A percentile compares a stretch with the other conserved stretches of the same genome.
Conservation (phyloP, 345 rosid species). For the Dipteronia sinensis region DNA sequence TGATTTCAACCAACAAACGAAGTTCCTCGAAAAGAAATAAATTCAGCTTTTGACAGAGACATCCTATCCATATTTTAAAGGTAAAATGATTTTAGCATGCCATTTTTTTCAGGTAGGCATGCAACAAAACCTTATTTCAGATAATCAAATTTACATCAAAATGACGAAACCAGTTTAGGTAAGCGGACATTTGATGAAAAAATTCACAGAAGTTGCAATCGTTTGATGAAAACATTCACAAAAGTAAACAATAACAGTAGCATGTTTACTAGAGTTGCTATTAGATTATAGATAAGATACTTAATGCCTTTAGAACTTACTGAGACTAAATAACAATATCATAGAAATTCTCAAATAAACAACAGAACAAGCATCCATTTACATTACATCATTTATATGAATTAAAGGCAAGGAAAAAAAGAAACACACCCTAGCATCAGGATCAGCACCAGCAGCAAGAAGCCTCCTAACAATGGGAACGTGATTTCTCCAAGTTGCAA, state of each 20-base stretch:
- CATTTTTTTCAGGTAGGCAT: neutral
- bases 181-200: neutral
- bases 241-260: too few species aligned
- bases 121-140: neutral
- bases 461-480: constrained; percentile 87
- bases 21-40: neutral
- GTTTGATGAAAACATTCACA: neutral
- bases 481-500: constrained; percentile 94
- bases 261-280: neutral
- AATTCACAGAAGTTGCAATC: neutral
- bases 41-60: neutral
- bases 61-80: neutral
- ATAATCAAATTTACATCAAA: constrained; percentile 2
- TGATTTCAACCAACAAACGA: neutral
- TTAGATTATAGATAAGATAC: neutral
- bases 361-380: neutral
- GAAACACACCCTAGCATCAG: constrained; percentile 90
- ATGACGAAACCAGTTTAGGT: neutral
- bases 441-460: constrained; percentile 93
- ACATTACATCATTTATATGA: constrained; percentile 8
- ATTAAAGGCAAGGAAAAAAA: constrained; percentile 17
- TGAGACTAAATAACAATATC: neutral
- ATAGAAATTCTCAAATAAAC: neutral
- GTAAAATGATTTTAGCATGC: neutral
- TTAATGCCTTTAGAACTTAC: neutral